Percentiles rank a stretch among this genome's conserved stretches.
Conservation (phyloP, 2,329 filamentous ascomycete genomes). For the Sarocladiaceae sp. region DNA sequence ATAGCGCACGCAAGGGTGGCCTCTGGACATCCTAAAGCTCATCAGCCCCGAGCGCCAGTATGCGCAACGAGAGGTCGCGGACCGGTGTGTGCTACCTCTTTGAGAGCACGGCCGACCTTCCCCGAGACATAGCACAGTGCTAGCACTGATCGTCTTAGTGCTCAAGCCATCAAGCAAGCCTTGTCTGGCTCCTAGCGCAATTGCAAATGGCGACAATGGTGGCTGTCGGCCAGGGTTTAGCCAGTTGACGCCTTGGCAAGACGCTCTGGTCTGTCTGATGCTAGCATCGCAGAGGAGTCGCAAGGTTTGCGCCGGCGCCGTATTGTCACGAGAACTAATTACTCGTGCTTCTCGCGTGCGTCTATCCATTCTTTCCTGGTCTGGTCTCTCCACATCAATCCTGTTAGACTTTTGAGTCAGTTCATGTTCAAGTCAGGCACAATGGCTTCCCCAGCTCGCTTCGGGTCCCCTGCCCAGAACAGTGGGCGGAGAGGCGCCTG, state of each 20-base stretch:
- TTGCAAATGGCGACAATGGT: background rate
- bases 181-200: background rate
- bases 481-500: background rate
- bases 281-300: background rate
- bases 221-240: background rate
- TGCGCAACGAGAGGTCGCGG: background rate
- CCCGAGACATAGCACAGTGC: conserved; percentile 1
- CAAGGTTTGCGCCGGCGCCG: background rate
- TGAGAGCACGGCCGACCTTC: conserved; percentile 1
- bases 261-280: too few relatives aligned
- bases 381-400: background rate
- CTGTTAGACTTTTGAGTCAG: conserved; percentile 1
- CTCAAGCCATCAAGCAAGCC: background rate
- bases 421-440: background rate
- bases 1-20: too few relatives aligned
- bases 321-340: conserved; percentile 5
- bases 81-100: conserved; percentile 5
- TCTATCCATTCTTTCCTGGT: background rate
- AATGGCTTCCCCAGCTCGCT: background rate
- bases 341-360: conserved; percentile 4
- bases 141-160: conserved; percentile 1
- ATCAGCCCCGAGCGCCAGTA: background rate
- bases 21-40: too few relatives aligned
- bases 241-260: background rate
- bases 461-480: background rate